A percentile compares a stretch with the other conserved stretches of the same genome.
Evolutionary conservation across 2,329 filamentous ascomycete genomes (phyloP).

Genomic region (Colletotrichum sp.): DNA sequence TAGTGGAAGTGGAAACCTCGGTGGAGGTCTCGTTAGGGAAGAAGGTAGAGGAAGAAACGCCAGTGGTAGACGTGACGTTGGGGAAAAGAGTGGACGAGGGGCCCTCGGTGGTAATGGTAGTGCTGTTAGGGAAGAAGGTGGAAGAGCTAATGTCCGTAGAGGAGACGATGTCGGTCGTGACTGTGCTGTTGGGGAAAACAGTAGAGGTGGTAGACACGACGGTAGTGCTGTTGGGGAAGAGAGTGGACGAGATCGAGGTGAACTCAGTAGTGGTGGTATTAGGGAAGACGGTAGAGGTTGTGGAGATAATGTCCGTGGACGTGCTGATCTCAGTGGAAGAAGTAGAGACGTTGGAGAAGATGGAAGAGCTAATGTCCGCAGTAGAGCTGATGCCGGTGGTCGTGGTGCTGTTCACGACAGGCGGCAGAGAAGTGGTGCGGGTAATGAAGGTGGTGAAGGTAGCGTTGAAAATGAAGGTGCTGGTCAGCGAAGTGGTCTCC

Average conservation of each 20-base stretch:
- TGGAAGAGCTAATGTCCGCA: not conserved
- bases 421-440: not conserved
- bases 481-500: slow-evolving; percentile 12
- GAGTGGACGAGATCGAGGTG: not conserved
- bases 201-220: not conserved
- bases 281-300: not conserved
- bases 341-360: not conserved
- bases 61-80: not conserved
- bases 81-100: not conserved
- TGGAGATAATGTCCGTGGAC: not conserved
- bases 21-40: not conserved
- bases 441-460: slow-evolving; percentile 19
- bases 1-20: not conserved
- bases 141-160: not conserved
- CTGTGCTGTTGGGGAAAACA: not conserved
- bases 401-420: not conserved
- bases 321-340: not conserved
- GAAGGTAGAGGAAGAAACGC: not conserved
- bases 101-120: not conserved
- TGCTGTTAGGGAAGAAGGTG: not conserved
- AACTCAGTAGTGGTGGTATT: not conserved
- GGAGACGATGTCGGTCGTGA: not conserved
- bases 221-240: not conserved
- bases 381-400: not conserved
- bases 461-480: slow-evolving; percentile 9